phyloP scores from a whole-genome alignment of 169 alveolate species.

The Plasmodium yoelii region DNA sequence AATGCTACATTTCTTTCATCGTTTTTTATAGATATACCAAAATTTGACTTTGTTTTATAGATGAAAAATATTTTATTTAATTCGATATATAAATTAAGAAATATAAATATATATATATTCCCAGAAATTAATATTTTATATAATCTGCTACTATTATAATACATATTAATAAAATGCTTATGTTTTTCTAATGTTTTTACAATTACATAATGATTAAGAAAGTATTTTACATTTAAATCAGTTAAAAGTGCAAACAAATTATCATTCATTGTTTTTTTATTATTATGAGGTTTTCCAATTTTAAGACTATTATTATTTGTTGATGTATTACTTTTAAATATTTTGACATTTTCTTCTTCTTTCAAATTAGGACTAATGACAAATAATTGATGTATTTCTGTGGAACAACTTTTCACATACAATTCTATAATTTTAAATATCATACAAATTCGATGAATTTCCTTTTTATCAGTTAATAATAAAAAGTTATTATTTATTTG shows the following conservation, averaged over 20 bases:
- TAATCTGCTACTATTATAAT: slow-evolving; percentile 16
- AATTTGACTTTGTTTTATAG: background rate
- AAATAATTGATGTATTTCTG: slow-evolving; percentile 24
- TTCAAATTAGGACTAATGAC: slow-evolving; percentile 8
- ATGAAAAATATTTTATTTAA: slow-evolving; percentile 62
- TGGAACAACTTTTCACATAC: slow-evolving; percentile 19
- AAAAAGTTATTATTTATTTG: slow-evolving; percentile 10
- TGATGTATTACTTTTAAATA: background rate
- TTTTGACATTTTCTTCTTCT: slow-evolving; percentile 6
- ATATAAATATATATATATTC: slow-evolving; percentile 10
- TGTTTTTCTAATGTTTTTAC: slow-evolving; percentile 47
- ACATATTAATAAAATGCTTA: slow-evolving; percentile 36
- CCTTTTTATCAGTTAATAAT: slow-evolving; percentile 23
- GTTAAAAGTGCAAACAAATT: slow-evolving; percentile 30
- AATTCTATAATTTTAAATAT: slow-evolving; percentile 32
- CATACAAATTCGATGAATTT: slow-evolving; percentile 22
- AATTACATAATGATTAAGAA: slow-evolving; percentile 58
- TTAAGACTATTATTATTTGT: background rate
- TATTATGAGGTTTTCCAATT: background rate
- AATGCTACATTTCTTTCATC: background rate
- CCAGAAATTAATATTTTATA: background rate
- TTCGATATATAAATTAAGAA: slow-evolving; percentile 40
- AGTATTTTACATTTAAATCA: slow-evolving; percentile 46
- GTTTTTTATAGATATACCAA: background rate
- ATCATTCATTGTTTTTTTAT: slow-evolving; percentile 7